Conservation (phyloP, 306 rosid species). For the Rubus idaeus region DNA sequence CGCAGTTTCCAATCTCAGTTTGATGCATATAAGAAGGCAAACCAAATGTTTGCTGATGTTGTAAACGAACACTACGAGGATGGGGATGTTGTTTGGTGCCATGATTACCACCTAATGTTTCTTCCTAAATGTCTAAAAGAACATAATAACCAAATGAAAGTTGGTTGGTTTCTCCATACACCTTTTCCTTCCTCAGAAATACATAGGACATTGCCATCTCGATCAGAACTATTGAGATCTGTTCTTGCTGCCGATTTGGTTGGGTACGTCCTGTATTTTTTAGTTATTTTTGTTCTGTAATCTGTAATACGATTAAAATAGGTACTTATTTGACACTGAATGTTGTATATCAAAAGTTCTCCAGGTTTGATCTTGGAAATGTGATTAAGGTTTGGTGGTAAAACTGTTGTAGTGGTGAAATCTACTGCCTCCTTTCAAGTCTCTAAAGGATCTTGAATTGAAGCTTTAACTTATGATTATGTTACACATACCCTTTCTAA, state of each 20-base stretch:
- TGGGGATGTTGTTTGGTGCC: conserved; percentile 97
- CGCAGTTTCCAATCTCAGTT: conserved; percentile 92
- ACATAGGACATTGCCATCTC: conserved; percentile 87
- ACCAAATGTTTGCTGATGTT: conserved; percentile 91
- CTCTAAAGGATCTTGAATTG: background rate
- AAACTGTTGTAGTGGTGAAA: conserved; percentile 5
- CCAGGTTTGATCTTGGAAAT: background rate
- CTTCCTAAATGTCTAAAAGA: conserved; percentile 91
- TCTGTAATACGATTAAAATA: background rate
- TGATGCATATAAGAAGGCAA: conserved; percentile 91
- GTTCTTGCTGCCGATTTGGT: conserved; percentile 96
- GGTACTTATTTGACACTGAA: conserved; percentile 1
- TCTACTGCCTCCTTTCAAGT: conserved; percentile 1
- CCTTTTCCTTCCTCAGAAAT: conserved; percentile 99
- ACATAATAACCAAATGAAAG: conserved; percentile 74
- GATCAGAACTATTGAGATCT: conserved; percentile 80
- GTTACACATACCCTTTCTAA: background rate
- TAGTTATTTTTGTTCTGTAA: conserved; percentile 1
- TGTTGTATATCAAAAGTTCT: background rate
- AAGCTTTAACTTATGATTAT: background rate
- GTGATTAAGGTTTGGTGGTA: background rate
- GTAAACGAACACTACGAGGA: conserved; percentile 81
- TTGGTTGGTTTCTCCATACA: conserved; percentile 98
- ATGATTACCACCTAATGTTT: conserved; percentile 95
- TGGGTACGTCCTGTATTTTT: conserved; percentile 61